phyloP scores from a whole-genome alignment of 2,329 filamentous ascomycete species.

The Calonectria ilicicola region DNA sequence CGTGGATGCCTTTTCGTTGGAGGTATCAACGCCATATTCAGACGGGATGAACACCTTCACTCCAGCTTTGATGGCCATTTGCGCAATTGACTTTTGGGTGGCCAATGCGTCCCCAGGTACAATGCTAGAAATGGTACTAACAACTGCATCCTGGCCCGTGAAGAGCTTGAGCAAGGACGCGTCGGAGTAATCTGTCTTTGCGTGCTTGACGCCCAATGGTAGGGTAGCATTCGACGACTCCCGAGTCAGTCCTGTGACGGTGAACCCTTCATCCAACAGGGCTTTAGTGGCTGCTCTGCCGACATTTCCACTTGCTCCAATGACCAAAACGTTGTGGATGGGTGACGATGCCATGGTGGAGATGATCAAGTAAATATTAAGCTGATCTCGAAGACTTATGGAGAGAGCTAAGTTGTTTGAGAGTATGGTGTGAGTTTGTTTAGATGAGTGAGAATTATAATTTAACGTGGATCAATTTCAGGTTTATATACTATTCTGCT shows the following conservation, averaged over 20 bases:
- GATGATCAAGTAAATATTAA: not conserved
- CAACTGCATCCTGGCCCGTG: slow-evolving; percentile 12
- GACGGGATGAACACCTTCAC: slow-evolving; percentile 3
- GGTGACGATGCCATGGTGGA: not conserved
- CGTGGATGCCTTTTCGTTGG: not conserved
- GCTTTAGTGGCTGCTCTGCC: slow-evolving; percentile 14
- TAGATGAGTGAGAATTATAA: no score
- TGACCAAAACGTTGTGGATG: slow-evolving; percentile 12
- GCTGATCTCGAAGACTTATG: no score
- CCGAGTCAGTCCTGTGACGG: slow-evolving; percentile 14
- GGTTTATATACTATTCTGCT: no score
- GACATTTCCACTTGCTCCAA: slow-evolving; percentile 21
- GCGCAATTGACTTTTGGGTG: not conserved
- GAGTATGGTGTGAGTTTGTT: no score
- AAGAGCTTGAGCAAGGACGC: not conserved
- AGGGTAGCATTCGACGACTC: not conserved
- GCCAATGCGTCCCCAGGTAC: not conserved
- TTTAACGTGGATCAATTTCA: no score
- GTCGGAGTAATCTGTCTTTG: slow-evolving; percentile 13
- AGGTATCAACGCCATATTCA: not conserved
- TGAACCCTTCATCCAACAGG: not conserved
- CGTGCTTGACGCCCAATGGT: not conserved
- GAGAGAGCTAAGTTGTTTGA: no score
- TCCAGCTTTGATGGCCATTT: not conserved
- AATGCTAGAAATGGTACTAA: slow-evolving; percentile 6